Percentiles rank a stretch among this genome's conserved stretches.
phyloP scores from a whole-genome alignment of 768 basidiomycete genomes.

The Agaricus sinodeliciosus region DNA sequence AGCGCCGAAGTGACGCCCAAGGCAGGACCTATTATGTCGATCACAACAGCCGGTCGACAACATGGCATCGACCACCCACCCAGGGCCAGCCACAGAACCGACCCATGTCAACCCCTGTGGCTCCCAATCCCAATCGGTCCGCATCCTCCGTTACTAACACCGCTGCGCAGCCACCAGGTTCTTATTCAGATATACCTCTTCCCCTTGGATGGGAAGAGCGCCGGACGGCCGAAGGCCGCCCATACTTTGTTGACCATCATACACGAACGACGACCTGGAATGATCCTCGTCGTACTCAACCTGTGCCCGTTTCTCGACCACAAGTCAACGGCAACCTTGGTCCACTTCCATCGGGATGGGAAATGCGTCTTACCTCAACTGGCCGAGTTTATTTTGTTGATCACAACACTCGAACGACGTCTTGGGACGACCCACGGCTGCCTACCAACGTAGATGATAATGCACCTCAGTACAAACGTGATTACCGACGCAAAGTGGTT shows the following conservation, averaged over 20 bases:
- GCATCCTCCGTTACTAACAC: conserved; percentile 20
- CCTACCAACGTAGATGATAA: conserved; percentile 79
- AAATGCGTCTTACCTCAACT: conserved; percentile 87
- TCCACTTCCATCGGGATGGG: conserved; percentile 87
- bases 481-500: conserved; percentile 86
- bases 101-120: conserved; percentile 20
- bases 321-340: conserved; percentile 61
- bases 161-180: conserved; percentile 24
- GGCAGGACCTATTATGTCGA: conserved; percentile 83
- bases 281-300: conserved; percentile 65
- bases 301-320: conserved; percentile 36
- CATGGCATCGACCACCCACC: conserved; percentile 60
- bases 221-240: conserved; percentile 79
- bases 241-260: conserved; percentile 64
- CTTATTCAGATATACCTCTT: conserved; percentile 61
- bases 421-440: conserved; percentile 90
- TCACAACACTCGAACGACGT: conserved; percentile 83
- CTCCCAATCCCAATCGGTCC: conserved; percentile 19
- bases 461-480: conserved; percentile 93
- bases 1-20: conserved; percentile 67
- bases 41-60: conserved; percentile 74
- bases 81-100: conserved; percentile 20
- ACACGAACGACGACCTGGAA: conserved; percentile 89
- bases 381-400: conserved; percentile 89
- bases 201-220: conserved; percentile 93